Conservation (phyloP, 257 asterid species). For the Jaltomata sinuosa region DNA sequence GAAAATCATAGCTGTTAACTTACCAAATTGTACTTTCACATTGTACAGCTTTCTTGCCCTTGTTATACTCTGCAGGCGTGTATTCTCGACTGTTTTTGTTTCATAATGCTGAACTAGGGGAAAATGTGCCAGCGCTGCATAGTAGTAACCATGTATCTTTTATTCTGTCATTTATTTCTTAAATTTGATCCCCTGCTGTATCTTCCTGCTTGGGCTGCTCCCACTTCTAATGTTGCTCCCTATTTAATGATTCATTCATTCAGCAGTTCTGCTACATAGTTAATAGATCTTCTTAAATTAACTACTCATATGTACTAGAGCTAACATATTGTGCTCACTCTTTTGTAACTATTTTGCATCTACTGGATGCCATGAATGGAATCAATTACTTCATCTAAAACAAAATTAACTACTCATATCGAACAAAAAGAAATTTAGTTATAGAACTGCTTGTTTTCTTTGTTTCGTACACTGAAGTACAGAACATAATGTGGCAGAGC, state of each 20-base stretch:
- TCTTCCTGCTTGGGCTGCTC: background rate
- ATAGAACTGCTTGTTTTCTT: background rate
- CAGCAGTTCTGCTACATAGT: background rate
- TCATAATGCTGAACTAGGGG: background rate
- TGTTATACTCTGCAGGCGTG: background rate
- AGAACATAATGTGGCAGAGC: background rate
- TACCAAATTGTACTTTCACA: background rate
- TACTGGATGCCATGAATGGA: too few relatives aligned
- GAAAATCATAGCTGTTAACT: background rate
- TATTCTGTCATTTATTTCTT: background rate
- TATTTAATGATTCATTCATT: background rate
- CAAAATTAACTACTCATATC: too few relatives aligned
- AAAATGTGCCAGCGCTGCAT: background rate
- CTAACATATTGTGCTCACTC: too few relatives aligned
- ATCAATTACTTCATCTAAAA: too few relatives aligned
- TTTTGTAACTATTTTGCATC: too few relatives aligned
- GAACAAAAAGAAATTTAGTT: background rate
- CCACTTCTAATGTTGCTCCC: background rate
- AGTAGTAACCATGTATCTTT: background rate
- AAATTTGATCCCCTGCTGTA: background rate
- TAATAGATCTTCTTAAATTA: background rate
- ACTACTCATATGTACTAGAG: background rate
- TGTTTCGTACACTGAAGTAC: background rate
- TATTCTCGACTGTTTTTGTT: background rate
- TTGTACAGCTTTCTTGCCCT: background rate